Conservation (phyloP, 2,329 filamentous ascomycete genomes). For the Calonectria fujianensis region DNA sequence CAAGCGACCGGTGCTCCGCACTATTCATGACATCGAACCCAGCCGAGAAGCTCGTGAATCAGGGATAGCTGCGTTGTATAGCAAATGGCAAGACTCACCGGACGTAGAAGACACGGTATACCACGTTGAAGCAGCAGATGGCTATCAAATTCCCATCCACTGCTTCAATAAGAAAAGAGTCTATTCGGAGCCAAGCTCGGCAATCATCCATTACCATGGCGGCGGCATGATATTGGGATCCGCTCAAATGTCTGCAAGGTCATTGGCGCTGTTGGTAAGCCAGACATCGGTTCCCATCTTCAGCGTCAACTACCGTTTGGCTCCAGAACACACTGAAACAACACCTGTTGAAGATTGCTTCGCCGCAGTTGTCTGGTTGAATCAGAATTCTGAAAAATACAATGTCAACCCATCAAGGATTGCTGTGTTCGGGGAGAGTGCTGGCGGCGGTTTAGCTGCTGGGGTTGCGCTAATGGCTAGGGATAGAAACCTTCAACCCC, state of each 20-base stretch:
- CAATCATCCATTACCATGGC: conserved; percentile 19
- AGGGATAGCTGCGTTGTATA: not conserved
- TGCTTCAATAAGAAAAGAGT: not conserved
- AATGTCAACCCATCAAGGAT: conserved; percentile 41
- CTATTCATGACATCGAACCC: not conserved
- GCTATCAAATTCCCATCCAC: conserved; percentile 18
- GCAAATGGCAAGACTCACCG: not conserved
- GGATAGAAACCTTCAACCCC: conserved; percentile 41
- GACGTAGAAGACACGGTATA: not conserved
- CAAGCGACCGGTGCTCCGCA: not conserved
- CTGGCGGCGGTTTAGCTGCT: conserved; percentile 44
- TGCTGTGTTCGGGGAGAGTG: conserved; percentile 44
- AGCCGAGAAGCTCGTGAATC: not conserved
- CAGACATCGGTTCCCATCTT: conserved; percentile 38
- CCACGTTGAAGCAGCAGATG: conserved; percentile 6
- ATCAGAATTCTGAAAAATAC: conserved; percentile 36
- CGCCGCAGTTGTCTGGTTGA: conserved; percentile 41
- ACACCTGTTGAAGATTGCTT: conserved; percentile 44
- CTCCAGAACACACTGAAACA: conserved; percentile 44
- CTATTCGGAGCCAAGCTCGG: not conserved
- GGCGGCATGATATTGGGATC: conserved; percentile 27
- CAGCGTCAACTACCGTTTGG: conserved; percentile 48
- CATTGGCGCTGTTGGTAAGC: not conserved
- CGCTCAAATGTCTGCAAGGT: not conserved
- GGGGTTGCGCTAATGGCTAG: conserved; percentile 41